Evolutionary conservation across 2,329 filamentous ascomycete genomes (phyloP), one percentile per base, ranked within the genome.

Genomic region (Ophiocordyceps camponoti-floridani): DNA sequence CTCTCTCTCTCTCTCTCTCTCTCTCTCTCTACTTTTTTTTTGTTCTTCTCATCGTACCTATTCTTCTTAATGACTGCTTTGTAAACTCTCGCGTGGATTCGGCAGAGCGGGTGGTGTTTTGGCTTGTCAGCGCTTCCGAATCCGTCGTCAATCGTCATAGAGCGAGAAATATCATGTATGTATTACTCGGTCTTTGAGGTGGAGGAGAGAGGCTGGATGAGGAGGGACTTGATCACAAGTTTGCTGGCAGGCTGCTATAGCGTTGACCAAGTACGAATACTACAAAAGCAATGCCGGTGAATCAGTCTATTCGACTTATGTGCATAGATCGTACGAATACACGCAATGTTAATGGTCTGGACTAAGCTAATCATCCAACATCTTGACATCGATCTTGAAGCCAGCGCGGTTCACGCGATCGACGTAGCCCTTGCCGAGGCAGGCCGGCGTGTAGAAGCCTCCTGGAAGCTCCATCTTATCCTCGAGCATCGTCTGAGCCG

Each of bases 401-500:
- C 81, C 82, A 37, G 65, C 69, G 31, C 68, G 65, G 33, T 72
- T 63, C 38, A 84, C 53, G 13, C 79, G 68, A 53, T 85, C 74
- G 47, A 86, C 64, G 54, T 75, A 82, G 10, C 68, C 63, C 51
- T 80, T 75, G 1, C 83, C 83, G 2, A 88, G 62, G 45, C 74
- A 82, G 0, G 82, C 79, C 1, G 83, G 77, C 1, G 84, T 88
- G 49, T 83, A 74, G 23, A 85, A 63, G 3, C 82, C 83, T 16
- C 82, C 82, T 1, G 67, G 67, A 12, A 84, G 62, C 33, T 68
- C 59, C 12, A 75, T 62, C 13, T 77, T 69, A 37, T 82, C 78
- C 47, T 80, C 67, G 14, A 86, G 62, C 30, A 88, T 64, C 0
- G 77, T 76, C 37, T 73, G 62, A 4, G 81, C 82, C 12, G 72